Conservation (phyloP, 1,284 basidiomycete genomes). For the Sporisorium iseilematis-ciliati region DNA sequence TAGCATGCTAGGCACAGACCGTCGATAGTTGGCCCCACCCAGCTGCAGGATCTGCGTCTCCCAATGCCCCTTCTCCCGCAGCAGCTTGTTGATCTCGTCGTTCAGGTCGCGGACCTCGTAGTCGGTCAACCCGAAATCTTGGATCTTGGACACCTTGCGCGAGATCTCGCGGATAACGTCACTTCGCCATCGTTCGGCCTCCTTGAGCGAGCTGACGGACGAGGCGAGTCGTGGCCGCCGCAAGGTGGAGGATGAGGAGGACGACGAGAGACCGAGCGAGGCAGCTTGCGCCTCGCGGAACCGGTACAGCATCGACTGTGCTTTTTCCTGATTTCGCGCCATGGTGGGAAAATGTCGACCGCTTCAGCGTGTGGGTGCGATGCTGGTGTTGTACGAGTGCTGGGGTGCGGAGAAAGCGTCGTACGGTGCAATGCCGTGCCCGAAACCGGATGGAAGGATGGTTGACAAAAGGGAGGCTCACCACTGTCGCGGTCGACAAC, state of each 20-base stretch:
- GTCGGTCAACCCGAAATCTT: slow-evolving; percentile 91
- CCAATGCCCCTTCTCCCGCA: slow-evolving; percentile 96
- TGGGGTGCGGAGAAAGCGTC: not conserved
- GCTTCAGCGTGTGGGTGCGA: not conserved
- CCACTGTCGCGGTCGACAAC: too few relatives aligned
- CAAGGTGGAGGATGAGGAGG: slow-evolving; percentile 76
- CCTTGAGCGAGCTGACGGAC: slow-evolving; percentile 87
- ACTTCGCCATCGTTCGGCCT: slow-evolving; percentile 94
- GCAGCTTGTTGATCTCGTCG: slow-evolving; percentile 95
- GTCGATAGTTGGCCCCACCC: slow-evolving; percentile 94
- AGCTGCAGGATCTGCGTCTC: slow-evolving; percentile 95
- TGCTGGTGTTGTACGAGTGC: not conserved
- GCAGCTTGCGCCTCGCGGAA: slow-evolving; percentile 96
- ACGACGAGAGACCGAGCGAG: slow-evolving; percentile 85
- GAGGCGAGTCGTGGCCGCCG: slow-evolving; percentile 89
- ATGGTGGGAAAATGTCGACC: slow-evolving; percentile 32
- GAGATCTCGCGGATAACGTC: slow-evolving; percentile 94
- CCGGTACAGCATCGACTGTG: slow-evolving; percentile 91
- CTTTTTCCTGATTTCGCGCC: slow-evolving; percentile 69
- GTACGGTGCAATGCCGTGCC: too few relatives aligned
- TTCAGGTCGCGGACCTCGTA: slow-evolving; percentile 96
- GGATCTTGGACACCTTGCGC: slow-evolving; percentile 96
- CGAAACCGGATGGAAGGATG: too few relatives aligned
- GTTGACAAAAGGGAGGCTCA: too few relatives aligned
- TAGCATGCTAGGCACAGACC: slow-evolving; percentile 89